These are phyloP conservation scores for Exophiala bonariae DNA, from an alignment of 2,329 filamentous ascomycete species.

Conservation along the genomic window DNA sequence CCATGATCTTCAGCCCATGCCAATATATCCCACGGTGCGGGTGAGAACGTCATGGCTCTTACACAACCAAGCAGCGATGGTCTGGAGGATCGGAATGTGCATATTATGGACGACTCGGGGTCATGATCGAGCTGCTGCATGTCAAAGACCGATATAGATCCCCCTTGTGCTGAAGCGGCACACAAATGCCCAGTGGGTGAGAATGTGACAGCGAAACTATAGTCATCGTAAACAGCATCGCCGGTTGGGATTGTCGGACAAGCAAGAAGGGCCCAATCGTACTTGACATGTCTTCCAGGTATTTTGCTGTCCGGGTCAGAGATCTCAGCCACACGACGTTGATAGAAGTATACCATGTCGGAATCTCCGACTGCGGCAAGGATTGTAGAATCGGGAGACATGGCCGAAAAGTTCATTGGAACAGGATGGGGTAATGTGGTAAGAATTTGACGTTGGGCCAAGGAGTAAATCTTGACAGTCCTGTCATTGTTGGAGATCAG, in stretches of 20 bases:
- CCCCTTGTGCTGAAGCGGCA: constrained; percentile 51
- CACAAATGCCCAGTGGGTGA: constrained; percentile 50
- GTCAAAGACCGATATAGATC: constrained; percentile 48
- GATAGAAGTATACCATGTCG: constrained; percentile 81
- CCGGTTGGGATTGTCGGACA: constrained; percentile 43
- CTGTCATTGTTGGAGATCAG: constrained; percentile 86
- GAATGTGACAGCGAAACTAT: constrained; percentile 51
- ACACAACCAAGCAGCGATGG: constrained; percentile 75
- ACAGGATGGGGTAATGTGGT: constrained; percentile 74
- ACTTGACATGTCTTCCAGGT: constrained; percentile 37
- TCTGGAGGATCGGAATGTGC: constrained; percentile 75
- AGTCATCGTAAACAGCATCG: constrained; percentile 40
- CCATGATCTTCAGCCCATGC: constrained; percentile 89
- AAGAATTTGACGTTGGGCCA: constrained; percentile 67
- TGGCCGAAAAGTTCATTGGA: constrained; percentile 89
- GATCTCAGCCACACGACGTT: constrained; percentile 40
- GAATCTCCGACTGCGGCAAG: constrained; percentile 86
- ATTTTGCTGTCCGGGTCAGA: constrained; percentile 4
- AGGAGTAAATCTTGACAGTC: constrained; percentile 78
- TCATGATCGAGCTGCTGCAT: constrained; percentile 31
- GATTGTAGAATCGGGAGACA: constrained; percentile 82
- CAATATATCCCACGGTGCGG: constrained; percentile 83
- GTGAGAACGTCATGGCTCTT: constrained; percentile 87
- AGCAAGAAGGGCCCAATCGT: constrained; percentile 42
- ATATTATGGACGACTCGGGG: constrained; percentile 54